phyloP scores from a whole-genome alignment of 768 basidiomycete species.

The Phlebiopsis gigantea region DNA sequence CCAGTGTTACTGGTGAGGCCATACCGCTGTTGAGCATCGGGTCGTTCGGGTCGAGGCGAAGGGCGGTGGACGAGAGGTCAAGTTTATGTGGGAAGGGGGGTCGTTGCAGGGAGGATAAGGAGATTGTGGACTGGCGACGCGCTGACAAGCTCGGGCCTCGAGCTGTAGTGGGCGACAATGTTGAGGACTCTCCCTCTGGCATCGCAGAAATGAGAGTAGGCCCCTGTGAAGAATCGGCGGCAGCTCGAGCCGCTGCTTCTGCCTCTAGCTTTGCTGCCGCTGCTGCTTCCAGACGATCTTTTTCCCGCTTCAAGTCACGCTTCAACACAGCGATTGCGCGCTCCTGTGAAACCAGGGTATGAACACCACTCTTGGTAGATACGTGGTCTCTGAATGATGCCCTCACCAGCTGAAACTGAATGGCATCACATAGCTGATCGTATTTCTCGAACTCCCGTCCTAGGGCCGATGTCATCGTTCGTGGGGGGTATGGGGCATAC shows the following conservation, averaged over 20 bases:
- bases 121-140: conserved; percentile 72
- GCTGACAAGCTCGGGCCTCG: conserved; percentile 31
- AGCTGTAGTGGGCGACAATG: conserved; percentile 27
- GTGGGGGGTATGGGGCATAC: conserved; percentile 57
- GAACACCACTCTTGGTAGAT: too few relatives aligned
- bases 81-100: conserved; percentile 68
- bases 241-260: conserved; percentile 26
- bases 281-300: conserved; percentile 41
- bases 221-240: conserved; percentile 8
- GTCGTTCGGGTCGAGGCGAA: conserved; percentile 65
- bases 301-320: conserved; percentile 61
- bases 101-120: conserved; percentile 73
- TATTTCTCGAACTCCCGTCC: conserved; percentile 75
- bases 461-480: conserved; percentile 55
- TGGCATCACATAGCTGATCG: conserved; percentile 73
- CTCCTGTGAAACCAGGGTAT: conserved; percentile 35
- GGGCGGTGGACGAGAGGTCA: conserved; percentile 68
- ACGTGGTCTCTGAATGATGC: not conserved
- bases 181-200: not conserved
- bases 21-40: conserved; percentile 51
- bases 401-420: conserved; percentile 67
- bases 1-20: conserved; percentile 76
- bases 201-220: conserved; percentile 7
- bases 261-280: too few relatives aligned
- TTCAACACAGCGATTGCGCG: conserved; percentile 68